Percentiles rank a stretch among this genome's conserved stretches.
Conservation (phyloP, 1,284 basidiomycete species). For the Pholiota adiposa region DNA sequence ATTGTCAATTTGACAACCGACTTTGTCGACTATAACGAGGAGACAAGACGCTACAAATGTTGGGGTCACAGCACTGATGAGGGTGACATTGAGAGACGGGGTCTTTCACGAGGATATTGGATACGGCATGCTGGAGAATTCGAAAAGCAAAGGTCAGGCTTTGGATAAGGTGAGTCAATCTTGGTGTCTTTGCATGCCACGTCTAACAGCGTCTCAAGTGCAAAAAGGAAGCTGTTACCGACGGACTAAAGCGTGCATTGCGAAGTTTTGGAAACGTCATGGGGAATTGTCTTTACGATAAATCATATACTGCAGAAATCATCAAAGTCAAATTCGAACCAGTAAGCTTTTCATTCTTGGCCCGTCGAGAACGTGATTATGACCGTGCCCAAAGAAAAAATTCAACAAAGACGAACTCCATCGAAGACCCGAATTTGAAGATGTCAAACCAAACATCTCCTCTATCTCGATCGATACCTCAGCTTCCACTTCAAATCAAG, state of each 20-base stretch:
- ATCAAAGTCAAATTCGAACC: slow-evolving; percentile 84
- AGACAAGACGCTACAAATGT: slow-evolving; percentile 69
- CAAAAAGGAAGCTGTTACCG: slow-evolving; percentile 98
- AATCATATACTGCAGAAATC: slow-evolving; percentile 83
- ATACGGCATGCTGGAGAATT: slow-evolving; percentile 87
- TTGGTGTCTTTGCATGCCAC: not conserved
- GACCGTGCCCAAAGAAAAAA: slow-evolving; percentile 58
- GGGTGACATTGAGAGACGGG: slow-evolving; percentile 89
- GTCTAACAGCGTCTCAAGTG: slow-evolving; percentile 56
- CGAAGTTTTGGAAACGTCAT: slow-evolving; percentile 94
- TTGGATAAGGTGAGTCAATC: slow-evolving; percentile 82
- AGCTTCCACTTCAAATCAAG: slow-evolving; percentile 15
- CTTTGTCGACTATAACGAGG: slow-evolving; percentile 73
- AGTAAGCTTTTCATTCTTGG: slow-evolving; percentile 49
- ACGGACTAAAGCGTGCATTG: slow-evolving; percentile 89
- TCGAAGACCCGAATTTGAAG: slow-evolving; percentile 77
- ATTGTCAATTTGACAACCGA: slow-evolving; percentile 81
- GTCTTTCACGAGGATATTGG: slow-evolving; percentile 93
- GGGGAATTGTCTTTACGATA: slow-evolving; percentile 97
- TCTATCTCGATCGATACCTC: slow-evolving; percentile 9
- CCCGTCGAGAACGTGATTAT: not conserved
- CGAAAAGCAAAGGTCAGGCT: slow-evolving; percentile 82
- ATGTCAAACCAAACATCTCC: slow-evolving; percentile 36
- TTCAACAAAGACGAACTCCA: slow-evolving; percentile 77
- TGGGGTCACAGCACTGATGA: slow-evolving; percentile 85